These are phyloP conservation scores for Leccinum arenicola DNA, from an alignment of 768 basidiomycete species.

Conservation along the genomic window DNA sequence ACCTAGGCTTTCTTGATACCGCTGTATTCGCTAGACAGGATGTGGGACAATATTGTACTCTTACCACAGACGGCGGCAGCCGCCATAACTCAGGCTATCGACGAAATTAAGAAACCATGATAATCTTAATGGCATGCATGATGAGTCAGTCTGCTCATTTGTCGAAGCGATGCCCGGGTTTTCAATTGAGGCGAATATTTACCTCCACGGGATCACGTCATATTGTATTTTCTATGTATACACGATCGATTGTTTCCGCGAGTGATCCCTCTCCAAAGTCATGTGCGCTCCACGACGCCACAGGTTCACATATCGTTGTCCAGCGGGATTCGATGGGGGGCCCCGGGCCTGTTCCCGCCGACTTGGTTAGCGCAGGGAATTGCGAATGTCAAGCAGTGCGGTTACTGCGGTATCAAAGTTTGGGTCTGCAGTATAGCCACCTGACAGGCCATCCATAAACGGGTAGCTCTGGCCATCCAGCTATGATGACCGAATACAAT, in stretches of 20 bases:
- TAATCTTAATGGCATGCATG: not conserved
- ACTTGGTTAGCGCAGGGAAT: not conserved
- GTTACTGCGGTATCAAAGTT: slow-evolving; percentile 7
- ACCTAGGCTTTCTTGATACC: slow-evolving; percentile 18
- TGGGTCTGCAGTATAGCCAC: slow-evolving; percentile 2
- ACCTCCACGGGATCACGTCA: not conserved
- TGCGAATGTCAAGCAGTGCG: not conserved
- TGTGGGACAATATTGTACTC: slow-evolving; percentile 16
- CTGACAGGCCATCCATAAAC: slow-evolving; percentile 15
- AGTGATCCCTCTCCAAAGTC: slow-evolving; percentile 8
- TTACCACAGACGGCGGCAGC: not conserved
- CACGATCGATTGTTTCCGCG: not conserved
- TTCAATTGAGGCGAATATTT: not conserved
- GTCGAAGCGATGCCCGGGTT: not conserved
- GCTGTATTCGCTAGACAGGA: slow-evolving; percentile 24
- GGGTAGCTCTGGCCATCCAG: slow-evolving; percentile 15
- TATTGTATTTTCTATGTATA: not conserved
- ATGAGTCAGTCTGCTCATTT: not conserved
- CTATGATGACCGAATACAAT: slow-evolving; percentile 6
- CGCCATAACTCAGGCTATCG: not conserved
- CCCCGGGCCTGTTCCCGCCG: not conserved
- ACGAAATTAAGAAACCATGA: not conserved
- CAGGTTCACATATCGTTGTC: slow-evolving; percentile 14
- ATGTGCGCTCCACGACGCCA: slow-evolving; percentile 22
- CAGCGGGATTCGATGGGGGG: not conserved